These are phyloP conservation scores for Monilinia fructicola DNA, from an alignment of 2,329 filamentous ascomycete species.

Conservation along the genomic window DNA sequence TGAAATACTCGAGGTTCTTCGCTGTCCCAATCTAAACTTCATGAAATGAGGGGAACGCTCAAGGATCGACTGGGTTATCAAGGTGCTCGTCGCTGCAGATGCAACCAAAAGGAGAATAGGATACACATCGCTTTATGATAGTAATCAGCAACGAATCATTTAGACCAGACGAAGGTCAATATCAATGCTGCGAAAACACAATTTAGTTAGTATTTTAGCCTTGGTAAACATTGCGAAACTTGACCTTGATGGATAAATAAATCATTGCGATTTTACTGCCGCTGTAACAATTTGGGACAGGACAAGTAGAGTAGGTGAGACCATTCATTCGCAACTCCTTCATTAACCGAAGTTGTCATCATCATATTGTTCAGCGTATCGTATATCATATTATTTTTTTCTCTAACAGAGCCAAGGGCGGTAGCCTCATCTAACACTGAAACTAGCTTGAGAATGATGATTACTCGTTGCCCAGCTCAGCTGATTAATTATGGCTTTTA, in stretches of 20 bases:
- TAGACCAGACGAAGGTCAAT: not conserved
- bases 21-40: slow-evolving; percentile 20
- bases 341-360: slow-evolving; percentile 15
- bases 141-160: not conserved
- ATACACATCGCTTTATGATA: slow-evolving; percentile 18
- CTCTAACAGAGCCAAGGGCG: not conserved
- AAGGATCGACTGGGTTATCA: slow-evolving; percentile 15
- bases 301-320: slow-evolving; percentile 21
- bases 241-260: not conserved
- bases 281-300: slow-evolving; percentile 11
- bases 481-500: slow-evolving; percentile 12
- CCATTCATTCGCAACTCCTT: slow-evolving; percentile 9
- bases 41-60: slow-evolving; percentile 28
- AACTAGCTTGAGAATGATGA: slow-evolving; percentile 13
- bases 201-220: slow-evolving; percentile 1
- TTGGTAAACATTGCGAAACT: not conserved
- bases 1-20: slow-evolving; percentile 21
- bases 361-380: not conserved
- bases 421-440: not conserved
- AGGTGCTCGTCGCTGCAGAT: slow-evolving; percentile 25
- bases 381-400: not conserved
- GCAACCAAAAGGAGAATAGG: slow-evolving; percentile 25
- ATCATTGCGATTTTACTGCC: not conserved
- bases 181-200: slow-evolving; percentile 3
- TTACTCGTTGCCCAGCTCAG: slow-evolving; percentile 19